A percentile compares a stretch with the other conserved stretches of the same genome.
phyloP scores from a whole-genome alignment of 192 early-diverging fungal genomes.

The Gorgonomyces haynaldii region DNA sequence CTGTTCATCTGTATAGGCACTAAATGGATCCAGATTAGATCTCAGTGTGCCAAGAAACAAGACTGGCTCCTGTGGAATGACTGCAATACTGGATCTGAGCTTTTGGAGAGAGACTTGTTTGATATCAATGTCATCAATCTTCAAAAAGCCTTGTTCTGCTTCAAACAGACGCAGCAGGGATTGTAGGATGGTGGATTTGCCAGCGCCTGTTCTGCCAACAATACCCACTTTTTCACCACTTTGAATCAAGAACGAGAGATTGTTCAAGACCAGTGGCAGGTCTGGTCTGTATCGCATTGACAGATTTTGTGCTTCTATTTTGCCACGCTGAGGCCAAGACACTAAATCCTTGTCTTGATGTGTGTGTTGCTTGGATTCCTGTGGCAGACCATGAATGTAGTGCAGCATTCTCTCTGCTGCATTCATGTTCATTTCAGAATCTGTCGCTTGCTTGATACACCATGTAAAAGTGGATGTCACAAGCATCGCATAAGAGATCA shows the following conservation, averaged over 20 bases:
- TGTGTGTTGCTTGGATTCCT: too few relatives aligned
- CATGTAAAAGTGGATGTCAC: background rate
- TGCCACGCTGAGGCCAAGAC: constrained; percentile 53
- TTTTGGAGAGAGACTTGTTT: constrained; percentile 49
- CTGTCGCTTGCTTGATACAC: background rate
- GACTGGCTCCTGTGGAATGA: constrained; percentile 49
- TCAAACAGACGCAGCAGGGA: constrained; percentile 54
- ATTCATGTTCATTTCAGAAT: background rate
- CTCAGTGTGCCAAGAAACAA: constrained; percentile 39
- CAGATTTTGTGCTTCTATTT: constrained; percentile 57
- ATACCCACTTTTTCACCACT: constrained; percentile 41
- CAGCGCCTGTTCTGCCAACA: constrained; percentile 60
- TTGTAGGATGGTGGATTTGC: constrained; percentile 66
- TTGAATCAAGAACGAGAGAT: constrained; percentile 29
- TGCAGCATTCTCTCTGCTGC: background rate
- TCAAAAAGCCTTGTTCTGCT: constrained; percentile 36
- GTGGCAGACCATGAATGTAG: background rate
- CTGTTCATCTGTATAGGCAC: constrained; percentile 23
- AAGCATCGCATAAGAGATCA: background rate
- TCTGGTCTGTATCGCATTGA: constrained; percentile 68
- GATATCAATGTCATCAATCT: constrained; percentile 60
- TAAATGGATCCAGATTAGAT: constrained; percentile 42
- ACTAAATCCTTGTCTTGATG: background rate
- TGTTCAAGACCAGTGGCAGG: constrained; percentile 40
- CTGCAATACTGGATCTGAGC: constrained; percentile 47